These are phyloP conservation scores for Apiospora pterosperma DNA, from an alignment of 2,329 filamentous ascomycete genomes.

Conservation along the genomic window DNA sequence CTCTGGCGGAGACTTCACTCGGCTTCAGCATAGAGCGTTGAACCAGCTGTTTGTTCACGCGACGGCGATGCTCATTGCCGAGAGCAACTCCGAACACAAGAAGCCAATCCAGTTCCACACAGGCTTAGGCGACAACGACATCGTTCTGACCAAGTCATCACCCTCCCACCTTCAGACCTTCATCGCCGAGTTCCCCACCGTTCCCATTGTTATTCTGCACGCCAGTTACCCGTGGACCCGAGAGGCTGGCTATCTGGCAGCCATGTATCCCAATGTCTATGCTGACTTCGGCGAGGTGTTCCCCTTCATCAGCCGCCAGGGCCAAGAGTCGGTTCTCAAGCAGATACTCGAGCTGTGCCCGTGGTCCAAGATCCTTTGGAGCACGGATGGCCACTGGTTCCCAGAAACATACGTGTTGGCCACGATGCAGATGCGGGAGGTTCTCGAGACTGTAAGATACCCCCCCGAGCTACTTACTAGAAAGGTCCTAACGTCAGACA, in stretches of 20 bases:
- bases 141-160: slow-evolving; percentile 65
- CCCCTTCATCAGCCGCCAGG: slow-evolving; percentile 71
- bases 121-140: slow-evolving; percentile 77
- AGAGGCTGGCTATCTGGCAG: slow-evolving; percentile 75
- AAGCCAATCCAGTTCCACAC: slow-evolving; percentile 86
- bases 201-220: slow-evolving; percentile 76
- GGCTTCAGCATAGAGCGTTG: slow-evolving; percentile 60
- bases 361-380: slow-evolving; percentile 73
- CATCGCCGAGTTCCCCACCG: slow-evolving; percentile 63
- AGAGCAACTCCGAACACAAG: slow-evolving; percentile 38
- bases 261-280: slow-evolving; percentile 75
- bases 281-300: slow-evolving; percentile 83
- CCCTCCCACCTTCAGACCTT: slow-evolving; percentile 73
- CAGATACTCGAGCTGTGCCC: slow-evolving; percentile 75
- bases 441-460: slow-evolving; percentile 57
- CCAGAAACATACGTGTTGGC: slow-evolving; percentile 76
- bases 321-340: slow-evolving; percentile 67
- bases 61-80: slow-evolving; percentile 55
- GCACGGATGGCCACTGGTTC: slow-evolving; percentile 76
- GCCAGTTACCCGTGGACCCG: slow-evolving; percentile 78
- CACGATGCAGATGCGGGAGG: slow-evolving; percentile 68
- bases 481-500: neutral
- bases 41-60: slow-evolving; percentile 69
- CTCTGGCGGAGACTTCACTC: slow-evolving; percentile 37
- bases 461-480: neutral